Base-by-base conservation (phyloP, 371 early-diverging fungal species). In the Astathelohania contejeani region DNA sequence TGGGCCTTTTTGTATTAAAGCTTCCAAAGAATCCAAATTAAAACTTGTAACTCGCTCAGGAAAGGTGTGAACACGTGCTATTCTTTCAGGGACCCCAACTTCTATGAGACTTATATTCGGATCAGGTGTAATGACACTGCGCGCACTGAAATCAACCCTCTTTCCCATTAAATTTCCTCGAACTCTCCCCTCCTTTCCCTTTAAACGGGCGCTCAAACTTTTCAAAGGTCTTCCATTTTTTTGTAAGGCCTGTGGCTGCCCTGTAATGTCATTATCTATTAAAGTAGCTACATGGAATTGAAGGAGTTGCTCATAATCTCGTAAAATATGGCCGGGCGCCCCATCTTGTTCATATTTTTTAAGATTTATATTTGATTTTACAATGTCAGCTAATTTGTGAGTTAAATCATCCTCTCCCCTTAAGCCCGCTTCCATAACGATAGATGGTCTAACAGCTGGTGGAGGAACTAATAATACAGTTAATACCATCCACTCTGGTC, bases 161-260 rank as follows among this genome's bases (percentile, higher is more conserved):
- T 98, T 98, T 48, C 99, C 99, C 99, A 98, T 98, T 65, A 98
- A 74, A 72, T 98, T 96, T 48, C 94, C 94, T 75, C 99, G 82
- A 49, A 98, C 78, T 62, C 96, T 84, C 39, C 96, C 99, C 77
- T 98, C 99, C 73, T 98, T 98, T 57, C 96, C 96, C 80, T 96
- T 93, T 51, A 98, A 79, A 65, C 99, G 79, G 18, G 91, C 90
- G 56, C 90, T 81, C 58, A 98, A 87, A 16, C 88, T 83, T 74
- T 96, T 98, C 58, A 85, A 79, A 42, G 96, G 93, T 73, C 99
- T 78, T 19, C 96, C 96, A 44, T 84, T 72, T 81, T 79, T 90
- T 66, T 96, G 96, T 52, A 86, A 71, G 14, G 92, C 85, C 73
- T 86, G 84, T 3, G 97, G 99, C 69, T 90, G 80, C 16, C 95